Base-by-base conservation (phyloP, 768 basidiomycete species). In the Daedalea quercina region DNA sequence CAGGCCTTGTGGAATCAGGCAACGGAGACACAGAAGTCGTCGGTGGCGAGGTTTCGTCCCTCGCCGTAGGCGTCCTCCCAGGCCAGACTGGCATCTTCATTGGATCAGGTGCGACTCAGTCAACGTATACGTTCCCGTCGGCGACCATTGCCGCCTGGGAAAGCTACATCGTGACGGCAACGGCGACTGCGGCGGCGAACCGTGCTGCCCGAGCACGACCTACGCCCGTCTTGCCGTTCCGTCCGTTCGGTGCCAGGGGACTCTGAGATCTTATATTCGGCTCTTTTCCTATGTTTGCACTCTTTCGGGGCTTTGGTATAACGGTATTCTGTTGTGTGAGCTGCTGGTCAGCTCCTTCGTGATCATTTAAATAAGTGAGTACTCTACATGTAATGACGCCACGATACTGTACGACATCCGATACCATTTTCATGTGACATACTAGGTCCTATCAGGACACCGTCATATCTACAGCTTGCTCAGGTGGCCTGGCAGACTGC, bases 1-100 rank as follows among this genome's bases (percentile, higher is more conserved):
- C 80, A 1, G 87, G 85, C 0, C 73, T 79, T 4, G 79, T 88
- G 34, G 68, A 63, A 20, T 61, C 54, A 60, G 4, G 20, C 26
- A 51, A 56, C 56, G 68, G 64, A 34, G 25, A 55, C 11, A 59
- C 58, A 34, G 45, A 63, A 2, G 76, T 78, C 37, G 54, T 76
- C 22, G 79, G 77, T 11, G 86, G 85, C 9, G 79, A 80, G 58
- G 67, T 74, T 60, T 41, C 74, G 2, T 65, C 72, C 1, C 65
- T 84, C 1, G 71, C 70, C 4, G 70, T 63, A 26, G 73, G 75
- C 44, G 62, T 78, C 47, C 58, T 87, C n/a, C 73, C 75, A 6
- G 83, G 83, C 6, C 73, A 73, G 33, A 72, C 75, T 25, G 81
- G 73, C 12, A 78, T 89, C 26, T 78, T 74, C 50, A 78, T 80